Conservation (phyloP, 2,329 filamentous ascomycete genomes). For the Verticillium klebahnii region DNA sequence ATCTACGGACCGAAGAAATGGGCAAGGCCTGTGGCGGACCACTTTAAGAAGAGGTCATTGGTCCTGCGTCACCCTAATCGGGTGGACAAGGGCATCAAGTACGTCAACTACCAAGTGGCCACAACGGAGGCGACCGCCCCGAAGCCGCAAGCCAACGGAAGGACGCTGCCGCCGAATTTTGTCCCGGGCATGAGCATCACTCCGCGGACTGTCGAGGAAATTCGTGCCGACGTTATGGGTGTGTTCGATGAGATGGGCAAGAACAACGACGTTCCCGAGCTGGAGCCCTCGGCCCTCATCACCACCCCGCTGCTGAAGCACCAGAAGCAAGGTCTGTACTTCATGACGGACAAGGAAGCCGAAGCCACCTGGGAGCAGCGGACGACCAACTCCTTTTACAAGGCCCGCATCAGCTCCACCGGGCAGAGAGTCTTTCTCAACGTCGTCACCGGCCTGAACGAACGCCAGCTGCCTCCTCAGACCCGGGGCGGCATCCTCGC, state of each 20-base stretch:
- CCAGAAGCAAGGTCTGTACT: conserved; percentile 85
- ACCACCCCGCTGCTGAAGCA: conserved; percentile 71
- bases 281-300: conserved; percentile 59
- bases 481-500: conserved; percentile 71
- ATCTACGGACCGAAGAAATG: conserved; percentile 72
- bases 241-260: conserved; percentile 84
- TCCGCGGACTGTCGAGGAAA: conserved; percentile 73
- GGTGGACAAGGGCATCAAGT: conserved; percentile 62
- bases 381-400: conserved; percentile 73
- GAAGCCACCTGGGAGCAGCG: conserved; percentile 50
- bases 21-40: conserved; percentile 60
- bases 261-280: conserved; percentile 69
- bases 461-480: conserved; percentile 56
- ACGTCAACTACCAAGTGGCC: conserved; percentile 57
- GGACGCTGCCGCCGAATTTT: conserved; percentile 4
- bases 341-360: conserved; percentile 77
- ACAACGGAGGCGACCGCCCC: background rate
- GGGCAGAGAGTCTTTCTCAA: conserved; percentile 67
- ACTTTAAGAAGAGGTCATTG: conserved; percentile 61
- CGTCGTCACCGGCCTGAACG: conserved; percentile 72
- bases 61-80: conserved; percentile 48
- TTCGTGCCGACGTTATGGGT: conserved; percentile 75
- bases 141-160: conserved; percentile 49
- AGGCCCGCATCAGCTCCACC: conserved; percentile 44
- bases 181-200: conserved; percentile 21